phyloP scores from a whole-genome alignment of 2,329 filamentous ascomycete species.

The Periconia sp. region DNA sequence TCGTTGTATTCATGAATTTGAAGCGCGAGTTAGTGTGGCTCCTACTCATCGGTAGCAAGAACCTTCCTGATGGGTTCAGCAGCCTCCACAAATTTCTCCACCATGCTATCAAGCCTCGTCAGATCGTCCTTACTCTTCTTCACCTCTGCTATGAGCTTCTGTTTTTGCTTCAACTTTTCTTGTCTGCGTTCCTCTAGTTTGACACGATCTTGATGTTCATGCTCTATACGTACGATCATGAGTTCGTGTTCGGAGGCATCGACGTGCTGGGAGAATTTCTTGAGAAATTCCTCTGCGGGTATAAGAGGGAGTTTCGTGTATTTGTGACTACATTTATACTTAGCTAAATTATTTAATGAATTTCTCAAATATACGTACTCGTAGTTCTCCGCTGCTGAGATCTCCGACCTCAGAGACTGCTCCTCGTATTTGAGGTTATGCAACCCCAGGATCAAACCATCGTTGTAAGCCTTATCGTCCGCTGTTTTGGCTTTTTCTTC shows the following conservation, averaged over 20 bases:
- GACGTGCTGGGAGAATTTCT: constrained; percentile 75
- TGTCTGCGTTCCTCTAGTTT: constrained; percentile 84
- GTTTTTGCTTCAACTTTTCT: constrained; percentile 66
- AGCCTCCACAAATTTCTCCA: constrained; percentile 93
- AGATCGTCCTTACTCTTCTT: constrained; percentile 94
- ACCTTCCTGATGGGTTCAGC: constrained; percentile 87
- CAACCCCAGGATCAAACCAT: constrained; percentile 86
- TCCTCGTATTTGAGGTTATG: constrained; percentile 98
- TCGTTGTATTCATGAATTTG: no score
- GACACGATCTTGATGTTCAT: constrained; percentile 85
- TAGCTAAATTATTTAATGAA: constrained; percentile 20
- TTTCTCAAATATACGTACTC: constrained; percentile 73
- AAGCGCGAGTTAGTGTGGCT: no score
- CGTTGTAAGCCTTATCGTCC: constrained; percentile 88
- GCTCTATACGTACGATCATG: constrained; percentile 88
- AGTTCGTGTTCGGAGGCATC: constrained; percentile 76
- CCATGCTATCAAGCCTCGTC: constrained; percentile 85
- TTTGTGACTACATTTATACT: constrained; percentile 72
- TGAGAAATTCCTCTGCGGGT: constrained; percentile 81
- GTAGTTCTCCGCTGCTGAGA: constrained; percentile 86
- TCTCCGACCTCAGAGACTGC: constrained; percentile 86
- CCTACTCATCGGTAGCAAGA: constrained; percentile 72
- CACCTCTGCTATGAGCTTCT: constrained; percentile 74
- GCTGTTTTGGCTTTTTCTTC: constrained; percentile 86
- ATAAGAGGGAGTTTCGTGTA: constrained; percentile 87